Percentiles rank a stretch among this genome's conserved stretches.
phyloP scores from a whole-genome alignment of 2,329 filamentous ascomycete genomes.

The Exutisphaerella laricina region DNA sequence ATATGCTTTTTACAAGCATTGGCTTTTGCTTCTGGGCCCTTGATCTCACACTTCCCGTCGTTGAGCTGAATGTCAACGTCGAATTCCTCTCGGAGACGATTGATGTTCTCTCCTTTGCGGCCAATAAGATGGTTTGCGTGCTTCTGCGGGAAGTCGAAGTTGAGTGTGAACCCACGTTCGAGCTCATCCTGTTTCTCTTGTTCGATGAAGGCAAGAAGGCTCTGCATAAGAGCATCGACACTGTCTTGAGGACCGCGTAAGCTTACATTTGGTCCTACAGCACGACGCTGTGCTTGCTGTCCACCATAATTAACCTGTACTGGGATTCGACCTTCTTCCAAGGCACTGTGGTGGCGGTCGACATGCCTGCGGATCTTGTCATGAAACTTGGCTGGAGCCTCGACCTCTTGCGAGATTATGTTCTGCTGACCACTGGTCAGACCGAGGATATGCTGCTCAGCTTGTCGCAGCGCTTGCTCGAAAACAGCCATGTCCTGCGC shows the following conservation, averaged over 20 bases:
- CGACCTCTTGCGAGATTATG: slow-evolving; percentile 50
- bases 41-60: slow-evolving; percentile 90
- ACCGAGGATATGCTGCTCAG: slow-evolving; percentile 51
- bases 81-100: slow-evolving; percentile 62
- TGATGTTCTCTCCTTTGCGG: slow-evolving; percentile 62
- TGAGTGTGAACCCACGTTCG: slow-evolving; percentile 78
- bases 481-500: slow-evolving; percentile 52
- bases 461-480: slow-evolving; percentile 53
- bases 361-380: slow-evolving; percentile 59
- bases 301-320: slow-evolving; percentile 51
- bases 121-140: slow-evolving; percentile 80
- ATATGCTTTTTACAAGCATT: slow-evolving; percentile 83
- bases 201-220: slow-evolving; percentile 72
- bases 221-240: slow-evolving; percentile 65
- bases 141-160: slow-evolving; percentile 92
- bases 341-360: slow-evolving; percentile 49
- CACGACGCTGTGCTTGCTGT: slow-evolving; percentile 37
- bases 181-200: slow-evolving; percentile 90
- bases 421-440: slow-evolving; percentile 51
- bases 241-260: slow-evolving; percentile 70
- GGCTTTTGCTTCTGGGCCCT: slow-evolving; percentile 91
- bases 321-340: slow-evolving; percentile 48
- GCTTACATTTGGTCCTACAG: slow-evolving; percentile 48
- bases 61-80: slow-evolving; percentile 80
- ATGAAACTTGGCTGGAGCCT: slow-evolving; percentile 56